phyloP scores from a whole-genome alignment of 371 early-diverging fungal genomes.

The Aphelidium insulamus region DNA sequence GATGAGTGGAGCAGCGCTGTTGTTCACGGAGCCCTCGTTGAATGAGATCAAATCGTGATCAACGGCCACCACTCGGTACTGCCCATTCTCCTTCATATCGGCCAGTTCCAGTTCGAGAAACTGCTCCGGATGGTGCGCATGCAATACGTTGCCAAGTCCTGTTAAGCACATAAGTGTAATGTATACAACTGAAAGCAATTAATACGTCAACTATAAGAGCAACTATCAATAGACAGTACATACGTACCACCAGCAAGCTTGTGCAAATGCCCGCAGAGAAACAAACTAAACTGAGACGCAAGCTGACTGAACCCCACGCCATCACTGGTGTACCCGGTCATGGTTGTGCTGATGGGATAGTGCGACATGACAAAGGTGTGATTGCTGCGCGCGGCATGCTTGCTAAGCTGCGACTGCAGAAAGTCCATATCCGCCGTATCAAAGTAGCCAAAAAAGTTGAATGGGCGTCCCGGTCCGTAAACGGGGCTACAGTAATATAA shows the following conservation, averaged over 20 bases:
- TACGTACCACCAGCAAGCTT: slow-evolving; percentile 33
- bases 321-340: slow-evolving; percentile 35
- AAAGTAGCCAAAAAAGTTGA: slow-evolving; percentile 75
- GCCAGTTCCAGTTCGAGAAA: slow-evolving; percentile 63
- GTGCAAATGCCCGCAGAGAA: slow-evolving; percentile 75
- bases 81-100: slow-evolving; percentile 63
- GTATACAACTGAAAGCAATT: not conserved
- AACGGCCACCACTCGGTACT: slow-evolving; percentile 58
- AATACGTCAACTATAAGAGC: not conserved
- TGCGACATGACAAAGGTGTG: slow-evolving; percentile 43
- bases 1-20: slow-evolving; percentile 30
- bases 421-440: slow-evolving; percentile 47
- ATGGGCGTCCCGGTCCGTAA: slow-evolving; percentile 52
- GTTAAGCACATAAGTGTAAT: slow-evolving; percentile 1
- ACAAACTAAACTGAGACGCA: slow-evolving; percentile 32
- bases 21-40: too few species aligned
- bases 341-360: slow-evolving; percentile 60
- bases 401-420: slow-evolving; percentile 23
- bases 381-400: slow-evolving; percentile 15
- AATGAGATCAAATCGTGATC: slow-evolving; percentile 72
- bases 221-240: slow-evolving; percentile 5
- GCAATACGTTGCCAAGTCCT: slow-evolving; percentile 37
- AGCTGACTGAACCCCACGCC: slow-evolving; percentile 35
- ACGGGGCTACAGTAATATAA: slow-evolving; percentile 21
- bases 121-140: slow-evolving; percentile 29